Conservation (phyloP, 345 rosid genomes). For the Schrenkiella parvula region DNA sequence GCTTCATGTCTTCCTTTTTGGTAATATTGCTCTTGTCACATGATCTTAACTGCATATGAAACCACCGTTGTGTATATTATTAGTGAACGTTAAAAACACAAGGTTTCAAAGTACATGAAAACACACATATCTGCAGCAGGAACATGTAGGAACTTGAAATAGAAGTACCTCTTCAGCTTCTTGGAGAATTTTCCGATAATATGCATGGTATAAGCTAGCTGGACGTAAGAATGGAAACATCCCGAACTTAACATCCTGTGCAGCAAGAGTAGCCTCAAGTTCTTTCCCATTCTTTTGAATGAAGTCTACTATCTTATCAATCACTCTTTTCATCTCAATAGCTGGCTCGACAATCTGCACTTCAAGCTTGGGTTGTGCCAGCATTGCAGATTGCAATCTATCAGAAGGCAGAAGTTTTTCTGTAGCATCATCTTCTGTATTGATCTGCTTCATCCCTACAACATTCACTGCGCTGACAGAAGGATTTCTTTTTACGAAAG, state of each 20-base stretch:
- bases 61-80: neutral
- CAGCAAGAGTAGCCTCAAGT: slow-evolving; percentile 77
- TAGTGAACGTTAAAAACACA: slow-evolving; percentile 1
- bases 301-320: slow-evolving; percentile 94
- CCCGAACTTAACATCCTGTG: slow-evolving; percentile 75
- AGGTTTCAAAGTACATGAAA: neutral
- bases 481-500: slow-evolving; percentile 49
- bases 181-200: slow-evolving; percentile 61
- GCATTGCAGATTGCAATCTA: slow-evolving; percentile 34
- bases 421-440: slow-evolving; percentile 38
- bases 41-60: slow-evolving; percentile 50
- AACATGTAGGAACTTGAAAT: neutral
- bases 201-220: slow-evolving; percentile 58
- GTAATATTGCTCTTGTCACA: slow-evolving; percentile 36
- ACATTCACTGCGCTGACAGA: slow-evolving; percentile 43
- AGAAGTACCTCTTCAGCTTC: slow-evolving; percentile 67
- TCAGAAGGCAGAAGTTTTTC: slow-evolving; percentile 29
- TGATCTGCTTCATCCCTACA: slow-evolving; percentile 39
- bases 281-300: slow-evolving; percentile 74
- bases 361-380: slow-evolving; percentile 41
- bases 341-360: slow-evolving; percentile 73
- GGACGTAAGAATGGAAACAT: slow-evolving; percentile 87
- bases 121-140: neutral
- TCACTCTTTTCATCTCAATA: slow-evolving; percentile 70
- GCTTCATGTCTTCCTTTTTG: slow-evolving; percentile 42